Base-by-base conservation (phyloP, 352 stramenopile genomes). In the Globisporangium spiculum region DNA sequence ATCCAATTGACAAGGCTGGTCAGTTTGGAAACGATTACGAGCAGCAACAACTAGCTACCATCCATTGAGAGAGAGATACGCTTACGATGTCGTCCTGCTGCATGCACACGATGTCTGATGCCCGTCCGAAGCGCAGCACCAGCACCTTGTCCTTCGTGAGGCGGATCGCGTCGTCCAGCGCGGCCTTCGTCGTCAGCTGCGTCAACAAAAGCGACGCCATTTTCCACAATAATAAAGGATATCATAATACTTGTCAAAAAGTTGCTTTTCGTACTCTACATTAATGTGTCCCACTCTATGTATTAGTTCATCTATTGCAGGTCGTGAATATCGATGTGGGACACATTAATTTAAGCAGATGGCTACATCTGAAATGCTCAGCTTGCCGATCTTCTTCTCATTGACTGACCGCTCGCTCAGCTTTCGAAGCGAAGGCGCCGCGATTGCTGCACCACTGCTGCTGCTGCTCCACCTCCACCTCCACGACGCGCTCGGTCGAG, bases 61-160 rank as follows among this genome's bases (percentile, higher is more conserved):
- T 18, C 44, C 44, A 57, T 57, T 8, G 16, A 41, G 14, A 30
- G 12, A 20, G 20, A 44, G 7, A 44, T 30, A 65, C 79, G 65
- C 44, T 52, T 75, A 95, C 89, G 34, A 96, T 83, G 58, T 94
- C 84, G 62, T 96, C 89, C 63, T 92, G 85, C 75, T 94, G 87
- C 72, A 95, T 76, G 69, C 89, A 96, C 9, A 87, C 79, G 34
- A 74, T 59, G 44, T 96, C 89, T 3, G 68, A 75, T 5, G 81
- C 76, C 38, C 82, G 75, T 3, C 89, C 89, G 48, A 96, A 95
- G 70, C 89, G 87, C 60, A 96, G 72, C 50, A 95, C 85, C 10
- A 96, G 60, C 60, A 96, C 87, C 58, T 91, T 90, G 72, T 94
- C 83, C 66, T 90, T 89, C 0, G 89, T 96, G 64, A 67, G 34